A percentile compares a stretch with the other conserved stretches of the same genome.
Evolutionary conservation across 2,329 filamentous ascomycete species (phyloP).

Genomic region (Paecilomyces formosus): DNA sequence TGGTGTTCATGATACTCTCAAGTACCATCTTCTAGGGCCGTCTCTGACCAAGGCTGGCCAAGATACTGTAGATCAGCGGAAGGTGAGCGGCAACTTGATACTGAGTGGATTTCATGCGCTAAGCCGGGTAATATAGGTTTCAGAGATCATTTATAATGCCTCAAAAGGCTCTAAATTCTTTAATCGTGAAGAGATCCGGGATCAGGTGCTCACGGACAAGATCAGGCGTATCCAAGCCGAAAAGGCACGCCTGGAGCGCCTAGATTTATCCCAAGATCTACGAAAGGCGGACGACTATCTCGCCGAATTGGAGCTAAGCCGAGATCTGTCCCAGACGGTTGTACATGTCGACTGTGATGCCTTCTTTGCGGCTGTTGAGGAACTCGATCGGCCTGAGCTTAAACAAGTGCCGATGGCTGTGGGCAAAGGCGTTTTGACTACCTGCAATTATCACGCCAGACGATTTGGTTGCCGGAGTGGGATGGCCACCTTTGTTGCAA

Average conservation of each 20-base stretch:
- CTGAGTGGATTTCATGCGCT: not conserved
- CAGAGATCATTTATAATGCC: constrained; percentile 93
- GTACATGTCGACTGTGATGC: constrained; percentile 96
- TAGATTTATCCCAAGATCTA: constrained; percentile 66
- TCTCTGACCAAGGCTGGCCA: constrained; percentile 92
- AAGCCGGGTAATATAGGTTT: constrained; percentile 53
- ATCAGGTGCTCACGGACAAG: constrained; percentile 75
- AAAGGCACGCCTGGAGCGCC: constrained; percentile 66
- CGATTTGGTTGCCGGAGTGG: constrained; percentile 87
- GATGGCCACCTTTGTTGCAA: constrained; percentile 94
- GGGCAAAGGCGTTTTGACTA: constrained; percentile 63
- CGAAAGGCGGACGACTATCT: constrained; percentile 76
- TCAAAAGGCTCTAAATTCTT: constrained; percentile 97
- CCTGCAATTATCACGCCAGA: constrained; percentile 81
- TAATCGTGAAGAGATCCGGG: constrained; percentile 76
- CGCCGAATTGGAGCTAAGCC: constrained; percentile 64
- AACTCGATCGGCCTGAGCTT: constrained; percentile 73
- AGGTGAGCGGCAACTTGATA: constrained; percentile 42
- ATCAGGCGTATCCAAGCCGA: constrained; percentile 71
- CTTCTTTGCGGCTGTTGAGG: constrained; percentile 93
- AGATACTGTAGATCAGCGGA: constrained; percentile 84
- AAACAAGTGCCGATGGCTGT: constrained; percentile 86
- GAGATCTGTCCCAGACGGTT: constrained; percentile 76
- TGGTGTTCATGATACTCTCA: constrained; percentile 57
- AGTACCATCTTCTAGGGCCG: constrained; percentile 82